These are phyloP conservation scores for Calonectria multiphialidica DNA, from an alignment of 2,329 filamentous ascomycete genomes.

Conservation along the genomic window DNA sequence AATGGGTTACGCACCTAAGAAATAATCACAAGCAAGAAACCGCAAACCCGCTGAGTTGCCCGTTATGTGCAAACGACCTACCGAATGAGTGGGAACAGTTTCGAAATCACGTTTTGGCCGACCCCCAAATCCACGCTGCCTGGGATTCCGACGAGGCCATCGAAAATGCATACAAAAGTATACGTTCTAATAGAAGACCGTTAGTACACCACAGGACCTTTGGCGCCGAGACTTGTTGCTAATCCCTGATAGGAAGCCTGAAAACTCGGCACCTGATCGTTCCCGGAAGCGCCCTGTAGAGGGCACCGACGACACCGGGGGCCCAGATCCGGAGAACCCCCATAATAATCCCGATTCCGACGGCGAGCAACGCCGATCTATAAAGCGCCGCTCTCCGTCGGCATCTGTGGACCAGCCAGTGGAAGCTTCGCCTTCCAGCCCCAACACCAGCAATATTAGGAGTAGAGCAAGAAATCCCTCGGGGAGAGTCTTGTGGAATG, in stretches of 20 bases:
- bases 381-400: constrained; percentile 7
- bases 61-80: neutral
- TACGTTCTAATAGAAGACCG: neutral
- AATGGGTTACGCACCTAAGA: constrained; percentile 5
- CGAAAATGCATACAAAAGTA: neutral
- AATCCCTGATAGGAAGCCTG: neutral
- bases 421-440: neutral
- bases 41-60: neutral
- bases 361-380: neutral
- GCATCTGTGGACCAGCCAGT: constrained; percentile 1
- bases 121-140: neutral
- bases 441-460: neutral
- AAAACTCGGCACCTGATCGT: neutral
- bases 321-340: neutral
- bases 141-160: constrained; percentile 1
- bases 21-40: constrained; percentile 8
- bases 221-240: neutral
- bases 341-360: neutral
- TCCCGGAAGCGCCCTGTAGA: neutral
- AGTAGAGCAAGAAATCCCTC: constrained; percentile 21
- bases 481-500: constrained; percentile 43
- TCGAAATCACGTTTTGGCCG: neutral
- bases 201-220: neutral
- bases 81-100: neutral
- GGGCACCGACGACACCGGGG: neutral